These are phyloP conservation scores for Salix suchowensis DNA, from an alignment of 345 rosid genomes.

Conservation along the genomic window DNA sequence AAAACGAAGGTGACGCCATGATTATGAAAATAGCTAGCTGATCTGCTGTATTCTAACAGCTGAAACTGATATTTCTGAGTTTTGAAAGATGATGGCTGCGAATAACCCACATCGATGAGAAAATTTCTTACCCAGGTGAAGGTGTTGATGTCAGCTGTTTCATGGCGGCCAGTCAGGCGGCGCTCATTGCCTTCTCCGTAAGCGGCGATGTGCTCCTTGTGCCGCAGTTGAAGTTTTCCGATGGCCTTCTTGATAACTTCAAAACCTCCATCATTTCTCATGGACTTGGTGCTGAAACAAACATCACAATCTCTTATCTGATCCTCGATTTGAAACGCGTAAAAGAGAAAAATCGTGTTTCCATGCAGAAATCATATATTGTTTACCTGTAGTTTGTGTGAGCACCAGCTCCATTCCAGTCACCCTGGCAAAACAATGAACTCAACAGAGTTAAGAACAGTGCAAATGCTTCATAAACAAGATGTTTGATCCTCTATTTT, in stretches of 20 bases:
- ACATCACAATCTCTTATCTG: neutral
- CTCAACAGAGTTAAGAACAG: neutral
- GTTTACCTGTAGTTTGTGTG: conserved; percentile 22
- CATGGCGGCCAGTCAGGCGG: conserved; percentile 19
- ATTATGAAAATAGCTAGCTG: too few species aligned
- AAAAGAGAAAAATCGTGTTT: neutral
- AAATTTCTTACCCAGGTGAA: conserved; percentile 13
- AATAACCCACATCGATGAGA: neutral
- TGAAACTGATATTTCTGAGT: too few species aligned
- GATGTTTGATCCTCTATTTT: neutral
- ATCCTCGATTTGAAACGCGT: neutral
- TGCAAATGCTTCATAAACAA: neutral
- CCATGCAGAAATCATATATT: neutral
- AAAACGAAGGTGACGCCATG: neutral
- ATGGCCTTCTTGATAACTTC: conserved; percentile 20
- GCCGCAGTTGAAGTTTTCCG: conserved; percentile 11
- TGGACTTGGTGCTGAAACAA: conserved; percentile 21
- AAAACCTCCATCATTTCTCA: conserved; percentile 17
- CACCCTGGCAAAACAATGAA: conserved; percentile 7
- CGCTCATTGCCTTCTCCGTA: conserved; percentile 27
- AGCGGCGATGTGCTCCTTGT: conserved; percentile 19
- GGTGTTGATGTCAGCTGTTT: conserved; percentile 22
- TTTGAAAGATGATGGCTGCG: neutral
- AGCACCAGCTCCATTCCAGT: conserved; percentile 29
- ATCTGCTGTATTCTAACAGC: too few species aligned